A percentile compares a stretch with the other conserved stretches of the same genome.
Conservation (phyloP, 169 alveolate species). For the Prorocentrum cordatum region DNA sequence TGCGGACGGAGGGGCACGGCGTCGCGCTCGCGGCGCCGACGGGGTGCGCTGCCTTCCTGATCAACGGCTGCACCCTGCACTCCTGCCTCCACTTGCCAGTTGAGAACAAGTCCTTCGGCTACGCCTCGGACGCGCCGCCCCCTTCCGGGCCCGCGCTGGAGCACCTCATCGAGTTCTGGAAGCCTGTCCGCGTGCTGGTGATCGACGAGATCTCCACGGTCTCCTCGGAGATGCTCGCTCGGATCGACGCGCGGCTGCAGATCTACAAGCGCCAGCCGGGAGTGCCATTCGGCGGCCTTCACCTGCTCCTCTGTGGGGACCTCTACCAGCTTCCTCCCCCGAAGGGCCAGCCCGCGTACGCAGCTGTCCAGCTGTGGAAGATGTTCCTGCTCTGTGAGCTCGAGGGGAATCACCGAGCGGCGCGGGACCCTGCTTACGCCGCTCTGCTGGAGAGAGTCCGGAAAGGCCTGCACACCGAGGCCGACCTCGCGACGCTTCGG, state of each 20-base stretch:
- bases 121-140: background rate
- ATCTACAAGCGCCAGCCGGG: background rate
- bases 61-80: conserved; percentile 21
- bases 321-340: conserved; percentile 25
- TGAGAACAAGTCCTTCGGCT: background rate
- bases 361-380: background rate
- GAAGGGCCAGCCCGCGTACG: background rate
- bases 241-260: background rate
- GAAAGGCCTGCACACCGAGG: background rate
- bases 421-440: conserved; percentile 11
- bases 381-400: conserved; percentile 4
- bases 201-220: conserved; percentile 3
- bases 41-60: conserved; percentile 5
- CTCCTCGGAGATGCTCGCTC: background rate
- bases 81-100: conserved; percentile 7
- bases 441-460: background rate
- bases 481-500: background rate
- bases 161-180: background rate
- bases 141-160: background rate
- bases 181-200: background rate
- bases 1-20: background rate
- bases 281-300: background rate
- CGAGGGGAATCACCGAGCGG: conserved; percentile 22
- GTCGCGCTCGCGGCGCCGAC: conserved; percentile 4
- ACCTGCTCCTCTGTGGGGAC: background rate